Evolutionary conservation across 2,329 filamentous ascomycete species (phyloP).

Genomic region (Aspergillus felis): DNA sequence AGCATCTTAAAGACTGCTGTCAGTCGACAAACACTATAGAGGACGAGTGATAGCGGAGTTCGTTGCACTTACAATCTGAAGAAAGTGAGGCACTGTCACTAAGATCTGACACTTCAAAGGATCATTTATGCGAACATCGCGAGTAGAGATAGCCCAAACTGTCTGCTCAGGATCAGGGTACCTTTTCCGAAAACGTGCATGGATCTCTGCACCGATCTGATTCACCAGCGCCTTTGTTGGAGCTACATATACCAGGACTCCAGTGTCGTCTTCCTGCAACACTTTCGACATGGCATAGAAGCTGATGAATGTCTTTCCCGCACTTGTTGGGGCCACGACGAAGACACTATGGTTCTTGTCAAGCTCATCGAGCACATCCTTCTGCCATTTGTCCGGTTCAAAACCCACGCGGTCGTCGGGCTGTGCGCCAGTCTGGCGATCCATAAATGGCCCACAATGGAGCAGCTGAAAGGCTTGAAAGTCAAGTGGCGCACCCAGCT

Average conservation of each 20-base stretch:
- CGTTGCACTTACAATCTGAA: constrained; percentile 54
- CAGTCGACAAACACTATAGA: not conserved
- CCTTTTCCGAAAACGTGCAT: constrained; percentile 68
- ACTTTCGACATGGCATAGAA: constrained; percentile 82
- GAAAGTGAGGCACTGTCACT: constrained; percentile 72
- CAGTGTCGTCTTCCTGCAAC: constrained; percentile 63
- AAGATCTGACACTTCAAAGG: constrained; percentile 68
- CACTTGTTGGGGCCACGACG: constrained; percentile 72
- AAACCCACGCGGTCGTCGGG: constrained; percentile 56
- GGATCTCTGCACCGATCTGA: constrained; percentile 75
- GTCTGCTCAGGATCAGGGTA: constrained; percentile 59
- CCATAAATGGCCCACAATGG: constrained; percentile 67
- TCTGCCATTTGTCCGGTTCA: constrained; percentile 72
- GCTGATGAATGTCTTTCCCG: constrained; percentile 75
- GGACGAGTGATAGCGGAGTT: not conserved
- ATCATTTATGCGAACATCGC: constrained; percentile 72
- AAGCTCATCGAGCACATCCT: constrained; percentile 67
- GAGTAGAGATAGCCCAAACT: constrained; percentile 75
- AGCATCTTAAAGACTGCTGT: constrained; percentile 50
- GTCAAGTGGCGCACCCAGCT: not conserved
- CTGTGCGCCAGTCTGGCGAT: constrained; percentile 64
- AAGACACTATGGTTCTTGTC: constrained; percentile 68
- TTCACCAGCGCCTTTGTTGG: constrained; percentile 80
- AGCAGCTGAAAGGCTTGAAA: constrained; percentile 58
- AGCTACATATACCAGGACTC: constrained; percentile 72